phyloP scores from a whole-genome alignment of 208 protist genomes.

The Leishmania tropica region DNA sequence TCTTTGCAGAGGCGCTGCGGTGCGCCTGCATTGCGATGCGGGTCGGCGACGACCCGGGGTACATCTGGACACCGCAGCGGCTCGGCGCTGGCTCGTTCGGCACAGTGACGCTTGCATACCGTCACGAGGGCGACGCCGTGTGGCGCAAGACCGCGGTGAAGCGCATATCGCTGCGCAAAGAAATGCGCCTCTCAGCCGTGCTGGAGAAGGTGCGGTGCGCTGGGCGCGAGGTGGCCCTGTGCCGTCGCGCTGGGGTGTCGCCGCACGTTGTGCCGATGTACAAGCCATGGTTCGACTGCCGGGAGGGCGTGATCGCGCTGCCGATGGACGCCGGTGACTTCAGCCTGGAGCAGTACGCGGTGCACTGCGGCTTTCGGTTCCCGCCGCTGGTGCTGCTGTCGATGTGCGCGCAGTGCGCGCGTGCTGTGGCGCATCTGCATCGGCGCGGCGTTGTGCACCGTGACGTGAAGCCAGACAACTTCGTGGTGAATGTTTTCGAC shows the following conservation, averaged over 20 bases:
- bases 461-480: slow-evolving; percentile 99
- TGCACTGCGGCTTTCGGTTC: neutral
- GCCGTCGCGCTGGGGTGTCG: neutral
- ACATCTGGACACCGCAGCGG: neutral
- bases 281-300: slow-evolving; percentile 14
- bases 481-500: slow-evolving; percentile 93
- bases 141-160: slow-evolving; percentile 13
- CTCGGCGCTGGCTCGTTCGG: slow-evolving; percentile 17
- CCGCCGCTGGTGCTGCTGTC: slow-evolving; percentile 18
- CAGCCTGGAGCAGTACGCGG: slow-evolving; percentile 12
- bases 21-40: slow-evolving; percentile 1
- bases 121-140: neutral
- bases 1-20: neutral
- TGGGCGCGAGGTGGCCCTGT: slow-evolving; percentile 10
- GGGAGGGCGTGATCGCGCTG: slow-evolving; percentile 1
- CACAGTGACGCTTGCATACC: slow-evolving; percentile 10
- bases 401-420: slow-evolving; percentile 15
- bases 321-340: slow-evolving; percentile 20
- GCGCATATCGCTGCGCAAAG: slow-evolving; percentile 1
- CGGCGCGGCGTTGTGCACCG: slow-evolving; percentile 95
- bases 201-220: neutral
- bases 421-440: slow-evolving; percentile 95
- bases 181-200: neutral
- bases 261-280: slow-evolving; percentile 11
- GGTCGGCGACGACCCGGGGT: slow-evolving; percentile 2